These are phyloP conservation scores for Penicillium diatomitis DNA, from an alignment of 495 filamentous ascomycete genomes.

Conservation along the genomic window DNA sequence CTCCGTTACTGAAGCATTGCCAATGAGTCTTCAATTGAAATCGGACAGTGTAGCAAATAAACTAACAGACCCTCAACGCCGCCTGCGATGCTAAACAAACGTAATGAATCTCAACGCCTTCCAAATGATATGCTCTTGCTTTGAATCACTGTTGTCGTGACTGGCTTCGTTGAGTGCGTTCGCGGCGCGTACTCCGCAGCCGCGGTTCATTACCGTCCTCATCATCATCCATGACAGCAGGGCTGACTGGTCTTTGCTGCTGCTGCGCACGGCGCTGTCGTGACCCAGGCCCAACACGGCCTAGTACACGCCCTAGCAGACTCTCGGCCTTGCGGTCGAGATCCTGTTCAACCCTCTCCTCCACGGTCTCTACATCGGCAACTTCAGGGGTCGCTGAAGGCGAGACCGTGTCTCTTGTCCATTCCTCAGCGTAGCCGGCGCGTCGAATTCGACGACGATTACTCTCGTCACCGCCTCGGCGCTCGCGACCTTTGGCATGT, in stretches of 20 bases:
- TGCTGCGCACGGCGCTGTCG: constrained; percentile 13
- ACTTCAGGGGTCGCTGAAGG: constrained; percentile 14
- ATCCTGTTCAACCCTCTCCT: constrained; percentile 36
- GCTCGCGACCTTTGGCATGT: constrained; percentile 18
- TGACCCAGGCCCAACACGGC: constrained; percentile 22
- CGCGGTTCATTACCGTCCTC: constrained; percentile 1
- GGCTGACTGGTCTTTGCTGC: constrained; percentile 4
- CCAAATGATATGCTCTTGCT: neutral
- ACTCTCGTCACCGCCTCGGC: constrained; percentile 2
- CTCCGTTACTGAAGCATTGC: no score
- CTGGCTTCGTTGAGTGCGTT: constrained; percentile 18
- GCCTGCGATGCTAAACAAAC: neutral
- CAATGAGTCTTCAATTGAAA: no score
- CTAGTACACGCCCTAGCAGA: constrained; percentile 27
- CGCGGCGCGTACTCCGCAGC: constrained; percentile 12
- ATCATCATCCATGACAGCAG: constrained; percentile 16
- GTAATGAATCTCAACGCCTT: neutral
- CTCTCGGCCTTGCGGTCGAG: constrained; percentile 34
- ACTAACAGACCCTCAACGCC: constrained; percentile 2
- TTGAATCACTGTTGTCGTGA: constrained; percentile 9
- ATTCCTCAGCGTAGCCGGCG: constrained; percentile 21
- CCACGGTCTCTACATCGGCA: constrained; percentile 9
- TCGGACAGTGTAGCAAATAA: neutral
- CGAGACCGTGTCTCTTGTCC: constrained; percentile 27
- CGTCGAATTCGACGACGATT: constrained; percentile 19